These are phyloP conservation scores for Penicillium sp. DNA, from an alignment of 2,329 filamentous ascomycete genomes.

Conservation along the genomic window DNA sequence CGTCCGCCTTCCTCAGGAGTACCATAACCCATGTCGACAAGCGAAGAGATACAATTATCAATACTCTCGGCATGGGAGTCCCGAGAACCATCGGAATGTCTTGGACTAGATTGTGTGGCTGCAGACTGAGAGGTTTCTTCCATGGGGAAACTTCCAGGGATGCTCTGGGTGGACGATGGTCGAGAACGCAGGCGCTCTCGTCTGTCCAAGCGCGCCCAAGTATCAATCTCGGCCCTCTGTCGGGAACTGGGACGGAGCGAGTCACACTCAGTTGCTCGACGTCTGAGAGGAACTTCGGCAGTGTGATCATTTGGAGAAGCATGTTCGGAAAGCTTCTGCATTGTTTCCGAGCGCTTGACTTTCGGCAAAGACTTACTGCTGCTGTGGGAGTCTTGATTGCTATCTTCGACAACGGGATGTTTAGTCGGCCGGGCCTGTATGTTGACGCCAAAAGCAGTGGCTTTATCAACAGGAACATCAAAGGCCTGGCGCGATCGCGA, in stretches of 20 bases:
- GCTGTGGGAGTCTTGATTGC: background rate
- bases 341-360: background rate
- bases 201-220: conserved; percentile 21
- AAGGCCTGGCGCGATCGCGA: background rate
- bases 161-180: conserved; percentile 5
- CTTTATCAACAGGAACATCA: background rate
- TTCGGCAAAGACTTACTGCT: background rate
- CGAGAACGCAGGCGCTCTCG: conserved; percentile 16
- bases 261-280: conserved; percentile 25
- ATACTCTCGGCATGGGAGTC: conserved; percentile 30
- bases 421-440: background rate
- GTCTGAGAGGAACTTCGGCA: background rate
- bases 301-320: background rate
- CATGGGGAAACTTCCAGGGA: conserved; percentile 28
- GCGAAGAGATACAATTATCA: conserved; percentile 39
- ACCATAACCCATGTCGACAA: conserved; percentile 44
- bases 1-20: conserved; percentile 33
- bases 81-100: background rate
- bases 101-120: background rate
- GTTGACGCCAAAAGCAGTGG: background rate
- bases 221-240: conserved; percentile 1
- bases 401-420: background rate
- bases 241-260: conserved; percentile 13
- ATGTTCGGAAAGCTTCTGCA: background rate
- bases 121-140: conserved; percentile 9